Evolutionary conservation across 2,329 filamentous ascomycete genomes (phyloP), one percentile per base, ranked within the genome.

Genomic region (Botryosphaeria dothidea): DNA sequence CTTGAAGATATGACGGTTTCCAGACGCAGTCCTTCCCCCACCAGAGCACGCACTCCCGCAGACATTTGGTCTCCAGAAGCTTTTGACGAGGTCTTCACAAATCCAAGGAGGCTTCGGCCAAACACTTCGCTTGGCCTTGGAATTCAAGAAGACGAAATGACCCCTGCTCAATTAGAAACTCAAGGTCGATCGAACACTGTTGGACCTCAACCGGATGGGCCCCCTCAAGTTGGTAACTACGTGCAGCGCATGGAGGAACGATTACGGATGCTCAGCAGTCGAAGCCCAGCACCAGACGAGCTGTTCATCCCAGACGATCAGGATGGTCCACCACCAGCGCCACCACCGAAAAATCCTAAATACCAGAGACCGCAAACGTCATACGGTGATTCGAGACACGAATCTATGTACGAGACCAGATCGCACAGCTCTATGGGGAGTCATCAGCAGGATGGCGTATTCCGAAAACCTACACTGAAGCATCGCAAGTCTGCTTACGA

Each of bases 21-120:
- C 15, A 67, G 67, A 46, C 84, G 84, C 23, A 77, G 74, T 11
- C 76, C 80, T 31, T 82, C 82, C 67, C 71, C 82, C 15, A 84
- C 86, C 36, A 84, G 85, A 29, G 84, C 87, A 0, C 83, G 87
- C 46, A 80, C 84, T 0, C 81, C 86, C 0, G 78, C 88, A 8
- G 87, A 92, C 72, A 89, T 93, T 4, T 99, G 95, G 95, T 95
- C 93, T 0, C 93, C 93, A 0, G 93, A 97, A 71, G 92, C 90
- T 7, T 97, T 96, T 72, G 90, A 89, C 67, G 79, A 85, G 62
- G 77, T 83, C 4, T 81, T 82, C 52, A 73, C 75, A 19, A 80
- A 79, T 11, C 77, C 68, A 48, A 77, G 68, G 73, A 77, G 67
- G 72, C 73, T 67, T 72, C 74, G 78, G 69, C 69, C 93, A 0